These are phyloP conservation scores for Vitis hybrid DNA, from an alignment of 177 flowering plant genomes.

Conservation along the genomic window DNA sequence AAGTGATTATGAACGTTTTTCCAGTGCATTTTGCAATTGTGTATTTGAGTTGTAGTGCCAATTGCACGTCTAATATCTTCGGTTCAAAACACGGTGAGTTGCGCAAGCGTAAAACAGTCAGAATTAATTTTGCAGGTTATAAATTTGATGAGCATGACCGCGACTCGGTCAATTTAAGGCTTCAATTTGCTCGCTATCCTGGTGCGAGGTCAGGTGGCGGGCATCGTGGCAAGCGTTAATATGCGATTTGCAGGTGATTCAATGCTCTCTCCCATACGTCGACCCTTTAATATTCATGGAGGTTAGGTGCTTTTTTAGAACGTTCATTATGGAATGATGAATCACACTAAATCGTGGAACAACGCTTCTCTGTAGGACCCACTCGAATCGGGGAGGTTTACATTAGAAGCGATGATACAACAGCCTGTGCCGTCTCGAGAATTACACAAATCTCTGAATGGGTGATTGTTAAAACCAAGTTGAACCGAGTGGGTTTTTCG, in stretches of 20 bases:
- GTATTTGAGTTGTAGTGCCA: conserved; percentile 5
- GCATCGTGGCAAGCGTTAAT: conserved; percentile 73
- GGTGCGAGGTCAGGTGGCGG: conserved; percentile 85
- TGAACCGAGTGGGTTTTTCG: not conserved
- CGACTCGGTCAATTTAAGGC: conserved; percentile 61
- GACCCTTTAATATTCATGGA: conserved; percentile 20
- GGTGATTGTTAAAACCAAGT: conserved; percentile 21
- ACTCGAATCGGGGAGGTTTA: conserved; percentile 17
- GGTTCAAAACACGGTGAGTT: conserved; percentile 24
- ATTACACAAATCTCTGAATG: conserved; percentile 3
- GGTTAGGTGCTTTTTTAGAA: conserved; percentile 18
- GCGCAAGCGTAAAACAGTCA: conserved; percentile 44
- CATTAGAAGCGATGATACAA: conserved; percentile 14
- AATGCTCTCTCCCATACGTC: conserved; percentile 18
- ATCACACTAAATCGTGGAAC: conserved; percentile 34
- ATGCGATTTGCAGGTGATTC: conserved; percentile 53
- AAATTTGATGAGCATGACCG: conserved; percentile 78
- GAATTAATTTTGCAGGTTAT: conserved; percentile 84
- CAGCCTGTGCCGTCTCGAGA: conserved; percentile 17
- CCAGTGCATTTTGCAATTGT: conserved; percentile 4
- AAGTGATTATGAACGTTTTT: not conserved
- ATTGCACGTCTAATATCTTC: conserved; percentile 13
- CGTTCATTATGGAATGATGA: conserved; percentile 8
- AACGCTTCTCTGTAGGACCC: conserved; percentile 44
- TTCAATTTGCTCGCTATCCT: conserved; percentile 86